Conservation (phyloP, 805 yeast species). For the Ogataea parapolymorpha region DNA sequence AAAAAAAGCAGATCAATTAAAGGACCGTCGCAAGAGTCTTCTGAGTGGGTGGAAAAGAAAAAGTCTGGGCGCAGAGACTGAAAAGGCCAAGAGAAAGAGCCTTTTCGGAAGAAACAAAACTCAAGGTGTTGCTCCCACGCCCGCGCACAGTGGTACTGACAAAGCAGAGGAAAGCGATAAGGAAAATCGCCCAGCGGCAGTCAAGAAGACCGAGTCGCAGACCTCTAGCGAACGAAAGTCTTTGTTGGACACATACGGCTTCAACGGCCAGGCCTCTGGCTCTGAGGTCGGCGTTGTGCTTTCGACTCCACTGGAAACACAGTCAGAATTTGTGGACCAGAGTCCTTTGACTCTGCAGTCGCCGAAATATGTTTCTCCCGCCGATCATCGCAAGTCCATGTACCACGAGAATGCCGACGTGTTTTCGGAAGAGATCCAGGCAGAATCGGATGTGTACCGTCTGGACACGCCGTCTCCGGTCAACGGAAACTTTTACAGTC, state of each 20-base stretch:
- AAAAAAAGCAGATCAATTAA: constrained; percentile 9
- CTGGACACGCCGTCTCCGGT: constrained; percentile 21
- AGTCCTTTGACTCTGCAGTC: constrained; percentile 7
- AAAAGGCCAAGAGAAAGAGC: constrained; percentile 8
- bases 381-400: constrained; percentile 11
- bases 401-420: constrained; percentile 12
- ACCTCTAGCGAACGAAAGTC: constrained; percentile 6
- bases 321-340: constrained; percentile 5
- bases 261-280: constrained; percentile 8
- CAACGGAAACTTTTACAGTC: constrained; percentile 2
- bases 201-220: neutral
- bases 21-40: constrained; percentile 29
- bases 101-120: constrained; percentile 18
- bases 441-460: constrained; percentile 10
- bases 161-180: neutral
- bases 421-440: constrained; percentile 16
- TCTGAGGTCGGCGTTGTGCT: constrained; percentile 9
- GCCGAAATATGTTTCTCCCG: constrained; percentile 17
- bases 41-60: constrained; percentile 32
- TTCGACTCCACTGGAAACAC: constrained; percentile 12
- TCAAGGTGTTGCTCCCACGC: neutral
- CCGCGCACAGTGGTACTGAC: neutral
- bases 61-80: constrained; percentile 14
- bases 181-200: neutral
- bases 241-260: constrained; percentile 25